These are phyloP conservation scores for Backusella circina DNA, from an alignment of 192 early-diverging fungal species.

Conservation along the genomic window DNA sequence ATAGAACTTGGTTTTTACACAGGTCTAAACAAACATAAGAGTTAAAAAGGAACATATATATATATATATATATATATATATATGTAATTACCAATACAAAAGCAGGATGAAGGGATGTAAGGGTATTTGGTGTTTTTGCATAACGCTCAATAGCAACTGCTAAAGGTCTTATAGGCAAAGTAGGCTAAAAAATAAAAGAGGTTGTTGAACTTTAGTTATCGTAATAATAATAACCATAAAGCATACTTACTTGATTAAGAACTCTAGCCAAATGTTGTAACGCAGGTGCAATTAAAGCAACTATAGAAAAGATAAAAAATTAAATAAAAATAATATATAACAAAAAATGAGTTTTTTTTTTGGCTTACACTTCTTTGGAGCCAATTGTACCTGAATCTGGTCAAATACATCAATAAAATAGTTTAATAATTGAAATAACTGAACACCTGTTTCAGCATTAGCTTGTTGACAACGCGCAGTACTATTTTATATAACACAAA, in stretches of 20 bases:
- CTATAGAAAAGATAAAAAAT: conserved; percentile 16
- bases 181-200: conserved; percentile 23
- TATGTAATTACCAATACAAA: conserved; percentile 28
- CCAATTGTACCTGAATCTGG: conserved; percentile 29
- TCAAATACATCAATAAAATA: conserved; percentile 40
- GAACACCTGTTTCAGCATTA: conserved; percentile 29
- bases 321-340: neutral
- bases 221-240: neutral
- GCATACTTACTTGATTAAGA: conserved; percentile 28
- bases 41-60: neutral
- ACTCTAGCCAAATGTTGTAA: conserved; percentile 33
- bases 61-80: neutral
- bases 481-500: conserved; percentile 4
- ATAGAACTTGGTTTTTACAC: conserved; percentile 45
- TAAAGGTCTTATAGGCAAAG: conserved; percentile 37
- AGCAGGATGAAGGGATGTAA: conserved; percentile 44
- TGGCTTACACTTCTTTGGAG: conserved; percentile 37
- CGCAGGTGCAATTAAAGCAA: conserved; percentile 36
- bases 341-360: no score
- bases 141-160: conserved; percentile 35
- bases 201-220: neutral
- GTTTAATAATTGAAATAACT: conserved; percentile 34
- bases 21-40: conserved; percentile 29
- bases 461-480: conserved; percentile 39
- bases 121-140: conserved; percentile 25